These are phyloP conservation scores for Lachnellula suecica DNA, from an alignment of 2,329 filamentous ascomycete species.

Conservation along the genomic window DNA sequence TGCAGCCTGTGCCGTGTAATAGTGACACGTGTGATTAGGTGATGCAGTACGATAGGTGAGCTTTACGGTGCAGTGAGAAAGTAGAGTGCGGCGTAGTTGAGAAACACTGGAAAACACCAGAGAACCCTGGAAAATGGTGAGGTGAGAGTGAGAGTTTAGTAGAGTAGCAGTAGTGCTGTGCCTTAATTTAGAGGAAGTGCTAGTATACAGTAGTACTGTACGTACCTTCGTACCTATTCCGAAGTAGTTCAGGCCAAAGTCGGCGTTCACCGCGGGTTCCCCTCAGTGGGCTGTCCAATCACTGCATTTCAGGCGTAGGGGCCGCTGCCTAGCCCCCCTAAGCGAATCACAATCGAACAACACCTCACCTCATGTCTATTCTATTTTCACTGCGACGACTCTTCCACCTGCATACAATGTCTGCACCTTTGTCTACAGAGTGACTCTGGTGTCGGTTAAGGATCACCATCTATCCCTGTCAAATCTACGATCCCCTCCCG, in stretches of 20 bases:
- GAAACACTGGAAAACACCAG: too few species aligned
- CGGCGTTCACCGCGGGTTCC: not conserved
- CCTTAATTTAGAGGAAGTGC: too few species aligned
- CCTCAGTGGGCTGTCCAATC: not conserved
- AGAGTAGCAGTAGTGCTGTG: too few species aligned
- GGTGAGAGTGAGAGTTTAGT: too few species aligned
- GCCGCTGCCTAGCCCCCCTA: not conserved
- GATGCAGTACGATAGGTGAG: not conserved
- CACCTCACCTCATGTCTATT: not conserved
- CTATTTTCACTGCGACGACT: not conserved
- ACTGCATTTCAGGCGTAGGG: not conserved
- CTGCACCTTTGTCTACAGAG: too few species aligned
- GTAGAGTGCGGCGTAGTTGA: not conserved
- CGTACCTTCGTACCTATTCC: too few species aligned
- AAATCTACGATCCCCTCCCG: not conserved
- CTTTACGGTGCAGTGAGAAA: not conserved
- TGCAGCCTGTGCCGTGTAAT: too few species aligned
- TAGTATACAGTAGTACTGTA: not conserved
- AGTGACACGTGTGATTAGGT: too few species aligned
- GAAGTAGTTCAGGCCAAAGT: not conserved
- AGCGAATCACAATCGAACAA: constrained; percentile 7
- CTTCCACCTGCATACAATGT: not conserved
- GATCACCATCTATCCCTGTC: not conserved
- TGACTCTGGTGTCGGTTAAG: not conserved
- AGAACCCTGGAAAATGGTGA: too few species aligned